A percentile compares a stretch with the other conserved stretches of the same genome.
phyloP scores from a whole-genome alignment of 1,284 basidiomycete species.

The Fereydounia khargensis region DNA sequence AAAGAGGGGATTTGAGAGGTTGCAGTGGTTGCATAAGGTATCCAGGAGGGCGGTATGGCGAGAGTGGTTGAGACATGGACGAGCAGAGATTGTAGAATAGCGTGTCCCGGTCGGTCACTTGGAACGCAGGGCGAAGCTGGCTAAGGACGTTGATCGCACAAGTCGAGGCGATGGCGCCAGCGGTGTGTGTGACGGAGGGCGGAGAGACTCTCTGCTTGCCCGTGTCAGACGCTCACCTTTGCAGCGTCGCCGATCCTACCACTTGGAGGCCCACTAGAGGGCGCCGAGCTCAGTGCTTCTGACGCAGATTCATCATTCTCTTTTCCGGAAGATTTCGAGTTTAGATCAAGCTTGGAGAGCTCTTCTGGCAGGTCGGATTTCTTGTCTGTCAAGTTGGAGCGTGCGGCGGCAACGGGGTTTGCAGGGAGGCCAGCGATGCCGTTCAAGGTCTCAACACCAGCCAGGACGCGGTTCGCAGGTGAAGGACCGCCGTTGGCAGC shows the following conservation, averaged over 20 bases:
- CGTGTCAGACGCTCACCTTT: neutral
- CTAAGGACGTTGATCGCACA: no score
- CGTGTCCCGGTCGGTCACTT: no score
- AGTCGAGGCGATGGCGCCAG: no score
- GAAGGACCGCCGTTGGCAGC: conserved; percentile 49
- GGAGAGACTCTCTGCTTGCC: neutral
- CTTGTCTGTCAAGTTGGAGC: conserved; percentile 7
- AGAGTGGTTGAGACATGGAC: no score
- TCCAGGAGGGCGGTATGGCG: no score
- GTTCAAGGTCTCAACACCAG: conserved; percentile 26
- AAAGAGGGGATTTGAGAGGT: no score
- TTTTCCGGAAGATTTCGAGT: neutral
- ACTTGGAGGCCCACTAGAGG: neutral
- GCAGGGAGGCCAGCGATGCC: conserved; percentile 32
- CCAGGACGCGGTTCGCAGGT: conserved; percentile 40
- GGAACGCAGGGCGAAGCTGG: no score
- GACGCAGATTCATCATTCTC: neutral
- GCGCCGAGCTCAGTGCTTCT: neutral
- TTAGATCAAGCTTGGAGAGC: neutral
- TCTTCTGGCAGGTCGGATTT: neutral
- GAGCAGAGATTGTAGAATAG: no score
- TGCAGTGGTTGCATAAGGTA: no score
- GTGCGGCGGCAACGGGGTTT: conserved; percentile 21
- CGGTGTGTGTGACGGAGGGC: no score
- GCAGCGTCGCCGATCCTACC: conserved; percentile 1